A percentile compares a stretch with the other conserved stretches of the same genome.
Evolutionary conservation across 345 rosid genomes (phyloP).

Genomic region (Lenwebbia sp.): DNA sequence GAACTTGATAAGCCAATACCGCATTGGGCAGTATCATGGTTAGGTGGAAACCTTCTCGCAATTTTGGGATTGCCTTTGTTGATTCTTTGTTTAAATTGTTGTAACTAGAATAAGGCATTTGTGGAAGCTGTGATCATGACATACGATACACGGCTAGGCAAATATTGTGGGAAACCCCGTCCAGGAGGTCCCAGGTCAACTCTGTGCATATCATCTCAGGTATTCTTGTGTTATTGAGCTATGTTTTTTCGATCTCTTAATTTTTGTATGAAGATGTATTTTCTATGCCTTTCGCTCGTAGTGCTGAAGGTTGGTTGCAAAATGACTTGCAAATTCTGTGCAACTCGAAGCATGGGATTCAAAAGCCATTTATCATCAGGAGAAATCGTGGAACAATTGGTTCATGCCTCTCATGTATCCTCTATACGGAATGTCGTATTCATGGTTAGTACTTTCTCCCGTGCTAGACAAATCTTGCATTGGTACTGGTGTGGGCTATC

Average conservation of each 20-base stretch:
- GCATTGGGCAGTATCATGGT: neutral
- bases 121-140: slow-evolving; percentile 96
- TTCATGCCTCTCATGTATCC: slow-evolving; percentile 69
- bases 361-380: slow-evolving; percentile 76
- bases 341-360: slow-evolving; percentile 96
- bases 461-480: neutral
- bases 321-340: slow-evolving; percentile 98
- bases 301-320: slow-evolving; percentile 86
- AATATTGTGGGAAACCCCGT: slow-evolving; percentile 76
- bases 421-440: slow-evolving; percentile 83
- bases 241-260: neutral
- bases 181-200: slow-evolving; percentile 82
- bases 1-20: neutral
- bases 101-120: slow-evolving; percentile 55
- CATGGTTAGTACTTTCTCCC: slow-evolving; percentile 43
- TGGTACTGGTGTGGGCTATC: neutral
- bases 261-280: neutral
- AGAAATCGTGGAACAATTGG: slow-evolving; percentile 94
- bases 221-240: neutral
- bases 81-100: neutral
- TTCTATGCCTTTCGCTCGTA: neutral
- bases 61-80: neutral
- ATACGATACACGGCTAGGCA: slow-evolving; percentile 81
- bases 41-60: neutral
- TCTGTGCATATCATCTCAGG: slow-evolving; percentile 93